Evolutionary conservation across 768 basidiomycete species (phyloP).

Genomic region (Daedaleopsis sinensis): DNA sequence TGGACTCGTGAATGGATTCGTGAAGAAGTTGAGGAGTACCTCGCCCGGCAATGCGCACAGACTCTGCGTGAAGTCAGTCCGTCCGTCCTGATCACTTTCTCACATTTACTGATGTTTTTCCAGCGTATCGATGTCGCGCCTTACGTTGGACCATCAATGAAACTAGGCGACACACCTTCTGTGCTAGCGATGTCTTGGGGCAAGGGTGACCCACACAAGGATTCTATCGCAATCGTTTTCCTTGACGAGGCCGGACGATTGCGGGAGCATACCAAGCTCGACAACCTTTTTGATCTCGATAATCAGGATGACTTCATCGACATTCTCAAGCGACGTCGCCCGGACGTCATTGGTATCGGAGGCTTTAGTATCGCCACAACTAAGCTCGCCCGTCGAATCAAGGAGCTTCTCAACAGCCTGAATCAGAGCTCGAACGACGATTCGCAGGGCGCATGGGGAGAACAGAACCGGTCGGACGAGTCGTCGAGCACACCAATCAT

Average conservation of each 20-base stretch:
- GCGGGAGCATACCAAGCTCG: slow-evolving; percentile 88
- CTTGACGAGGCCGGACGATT: slow-evolving; percentile 88
- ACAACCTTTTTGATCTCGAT: slow-evolving; percentile 78
- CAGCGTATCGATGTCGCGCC: slow-evolving; percentile 88
- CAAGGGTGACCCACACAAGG: slow-evolving; percentile 90
- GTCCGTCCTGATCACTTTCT: background rate
- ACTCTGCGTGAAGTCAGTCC: slow-evolving; percentile 68
- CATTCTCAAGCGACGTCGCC: slow-evolving; percentile 78
- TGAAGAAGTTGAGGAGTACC: slow-evolving; percentile 86
- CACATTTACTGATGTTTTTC: background rate
- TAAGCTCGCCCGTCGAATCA: slow-evolving; percentile 67
- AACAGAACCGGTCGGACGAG: slow-evolving; percentile 28
- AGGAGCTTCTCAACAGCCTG: slow-evolving; percentile 46
- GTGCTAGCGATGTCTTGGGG: slow-evolving; percentile 95
- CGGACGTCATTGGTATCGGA: slow-evolving; percentile 87
- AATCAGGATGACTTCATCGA: slow-evolving; percentile 76
- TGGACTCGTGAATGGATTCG: slow-evolving; percentile 90
- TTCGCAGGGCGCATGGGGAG: slow-evolving; percentile 21
- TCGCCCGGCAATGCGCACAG: slow-evolving; percentile 69
- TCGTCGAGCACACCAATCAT: slow-evolving; percentile 64
- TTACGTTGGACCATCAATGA: slow-evolving; percentile 62
- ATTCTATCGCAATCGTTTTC: slow-evolving; percentile 84
- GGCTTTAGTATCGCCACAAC: slow-evolving; percentile 86
- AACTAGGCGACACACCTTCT: slow-evolving; percentile 68
- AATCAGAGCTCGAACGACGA: slow-evolving; percentile 3